Evolutionary conservation across 2,329 filamentous ascomycete species (phyloP).

Genomic region (Alternaria gaisen): DNA sequence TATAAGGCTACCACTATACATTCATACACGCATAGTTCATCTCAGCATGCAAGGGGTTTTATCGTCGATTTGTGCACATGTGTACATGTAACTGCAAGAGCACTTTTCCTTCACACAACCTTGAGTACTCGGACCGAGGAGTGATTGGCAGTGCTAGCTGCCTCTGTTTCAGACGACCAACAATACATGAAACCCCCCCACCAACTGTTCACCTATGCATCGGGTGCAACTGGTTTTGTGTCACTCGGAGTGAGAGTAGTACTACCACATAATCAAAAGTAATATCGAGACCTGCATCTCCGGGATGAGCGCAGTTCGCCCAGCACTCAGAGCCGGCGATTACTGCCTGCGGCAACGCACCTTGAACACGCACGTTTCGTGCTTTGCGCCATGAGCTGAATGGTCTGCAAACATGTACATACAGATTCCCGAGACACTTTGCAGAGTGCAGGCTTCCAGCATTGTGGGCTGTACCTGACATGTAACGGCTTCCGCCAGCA

Average conservation of each 20-base stretch:
- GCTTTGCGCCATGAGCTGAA: not conserved
- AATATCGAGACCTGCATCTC: constrained; percentile 12
- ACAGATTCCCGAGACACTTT: constrained; percentile 1
- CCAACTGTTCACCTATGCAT: not conserved
- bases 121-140: not conserved
- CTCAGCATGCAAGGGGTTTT: constrained; percentile 3
- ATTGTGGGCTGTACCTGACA: constrained; percentile 13
- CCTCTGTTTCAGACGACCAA: constrained; percentile 2
- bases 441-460: not conserved
- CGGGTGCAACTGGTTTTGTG: not conserved
- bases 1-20: constrained; percentile 3
- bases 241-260: not conserved
- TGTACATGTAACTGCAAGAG: not conserved
- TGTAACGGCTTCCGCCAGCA: constrained; percentile 6
- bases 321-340: not conserved
- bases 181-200: constrained; percentile 3
- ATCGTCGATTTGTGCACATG: constrained; percentile 7
- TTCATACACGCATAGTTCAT: not conserved
- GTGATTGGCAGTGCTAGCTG: not conserved
- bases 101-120: not conserved
- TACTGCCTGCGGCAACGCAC: constrained; percentile 5
- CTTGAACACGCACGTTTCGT: not conserved
- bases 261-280: not conserved
- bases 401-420: not conserved
- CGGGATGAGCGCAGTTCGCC: constrained; percentile 2